Evolutionary conservation across 371 early-diverging fungal species (phyloP), one percentile per base, ranked within the genome.

Genomic region (Vittaforma corneae): DNA sequence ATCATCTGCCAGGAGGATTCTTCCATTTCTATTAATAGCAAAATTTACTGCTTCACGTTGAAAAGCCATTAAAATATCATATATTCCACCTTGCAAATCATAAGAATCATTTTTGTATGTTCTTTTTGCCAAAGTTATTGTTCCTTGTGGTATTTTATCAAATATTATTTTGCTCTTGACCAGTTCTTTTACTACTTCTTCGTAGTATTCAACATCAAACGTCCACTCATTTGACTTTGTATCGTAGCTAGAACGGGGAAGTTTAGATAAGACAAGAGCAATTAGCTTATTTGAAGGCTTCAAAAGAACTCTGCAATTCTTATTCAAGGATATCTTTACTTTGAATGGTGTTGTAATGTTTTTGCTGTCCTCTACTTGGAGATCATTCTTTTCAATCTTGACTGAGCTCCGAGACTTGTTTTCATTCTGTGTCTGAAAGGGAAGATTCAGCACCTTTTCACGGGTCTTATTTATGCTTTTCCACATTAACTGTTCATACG

Each of bases 1-100:
- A 40, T 83, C 82, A 65, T 83, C 84, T 11, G 81, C 82, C 11
- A 83, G 34, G 34, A 67, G 65, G 16, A 85, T 61, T 29, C 84
- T 65, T 0, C 84, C 85, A 1, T 70, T 54, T 29, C 72, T 65
- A 16, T 64, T 62, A 1, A 84, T 29, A 1, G 80, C 83, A 66
- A 74, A 55, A 9, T 38, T 47, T 0, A 86, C 83, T 2, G 80
- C 83, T 50, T 82, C 78, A 29, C 66, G 70, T 65, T 86, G 85
- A 65, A 79, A 82, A 0, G 60, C 50, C 20, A 77, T 70, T 30
- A 84, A 65, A 2, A 33, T 60, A 16, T 51, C 57, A 47, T 65
- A 71, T 22, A 75, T 68, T 2, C 29, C 45, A 26, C 69, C 73
- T 24, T 57, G 14, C 30, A 60, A 44, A 16, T 69, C 66, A 34